These are phyloP conservation scores for Mycocentrospora acerina DNA, from an alignment of 2,329 filamentous ascomycete species.

Conservation along the genomic window DNA sequence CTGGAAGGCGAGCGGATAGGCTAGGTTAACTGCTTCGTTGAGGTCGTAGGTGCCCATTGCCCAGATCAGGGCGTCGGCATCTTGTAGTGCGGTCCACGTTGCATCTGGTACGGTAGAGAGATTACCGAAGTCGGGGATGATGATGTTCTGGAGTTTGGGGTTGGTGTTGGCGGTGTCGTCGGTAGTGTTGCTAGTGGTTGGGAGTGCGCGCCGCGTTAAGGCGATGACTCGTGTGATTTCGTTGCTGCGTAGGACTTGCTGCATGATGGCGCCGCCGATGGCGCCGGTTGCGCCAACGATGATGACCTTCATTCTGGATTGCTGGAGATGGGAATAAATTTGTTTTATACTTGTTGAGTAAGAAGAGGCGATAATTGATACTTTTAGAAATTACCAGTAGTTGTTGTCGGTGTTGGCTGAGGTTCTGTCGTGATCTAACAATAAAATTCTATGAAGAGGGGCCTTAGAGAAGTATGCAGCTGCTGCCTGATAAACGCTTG, in stretches of 20 bases:
- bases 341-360: no score
- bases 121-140: slow-evolving; percentile 14
- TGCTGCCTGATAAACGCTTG: no score
- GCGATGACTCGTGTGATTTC: slow-evolving; percentile 15
- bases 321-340: no score
- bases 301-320: slow-evolving; percentile 17
- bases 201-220: slow-evolving; percentile 12
- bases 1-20: slow-evolving; percentile 18
- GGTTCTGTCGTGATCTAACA: no score
- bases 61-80: slow-evolving; percentile 24
- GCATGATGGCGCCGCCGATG: slow-evolving; percentile 17
- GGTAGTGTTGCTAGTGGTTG: no score
- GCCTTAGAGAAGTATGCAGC: no score
- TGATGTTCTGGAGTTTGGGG: slow-evolving; percentile 15
- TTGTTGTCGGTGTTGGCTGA: no score
- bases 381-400: no score
- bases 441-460: no score
- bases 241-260: slow-evolving; percentile 10
- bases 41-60: slow-evolving; percentile 18
- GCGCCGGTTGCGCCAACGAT: slow-evolving; percentile 21
- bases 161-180: neutral
- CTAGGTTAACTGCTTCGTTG: slow-evolving; percentile 17
- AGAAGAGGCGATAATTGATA: no score
- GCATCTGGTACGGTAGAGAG: neutral
- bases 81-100: slow-evolving; percentile 7